Evolutionary conservation across 1,284 basidiomycete species (phyloP).

Genomic region (Ceratobasidium papillatum): DNA sequence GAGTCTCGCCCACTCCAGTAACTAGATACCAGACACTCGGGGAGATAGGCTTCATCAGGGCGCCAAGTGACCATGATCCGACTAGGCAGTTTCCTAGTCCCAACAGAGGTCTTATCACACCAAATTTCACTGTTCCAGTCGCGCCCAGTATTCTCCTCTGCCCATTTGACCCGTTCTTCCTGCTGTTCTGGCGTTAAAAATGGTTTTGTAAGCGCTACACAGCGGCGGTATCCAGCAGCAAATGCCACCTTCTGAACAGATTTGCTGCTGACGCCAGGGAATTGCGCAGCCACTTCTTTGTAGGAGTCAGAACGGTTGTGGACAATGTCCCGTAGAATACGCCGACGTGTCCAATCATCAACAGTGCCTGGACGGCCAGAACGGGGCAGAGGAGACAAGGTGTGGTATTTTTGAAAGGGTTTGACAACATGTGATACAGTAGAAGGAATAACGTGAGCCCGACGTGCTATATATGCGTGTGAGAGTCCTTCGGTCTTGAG

Average conservation of each 20-base stretch:
- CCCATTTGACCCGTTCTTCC: background rate
- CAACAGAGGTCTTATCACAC: conserved; percentile 5
- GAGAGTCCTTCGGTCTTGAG: background rate
- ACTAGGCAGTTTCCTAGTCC: background rate
- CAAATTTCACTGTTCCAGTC: conserved; percentile 6
- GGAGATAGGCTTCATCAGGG: conserved; percentile 12
- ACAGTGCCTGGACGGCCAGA: background rate
- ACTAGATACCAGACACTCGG: background rate
- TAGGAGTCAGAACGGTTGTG: background rate
- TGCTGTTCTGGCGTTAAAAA: background rate
- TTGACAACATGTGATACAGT: background rate
- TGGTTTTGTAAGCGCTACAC: background rate
- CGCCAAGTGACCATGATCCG: conserved; percentile 5
- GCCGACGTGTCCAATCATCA: background rate
- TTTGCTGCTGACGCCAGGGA: background rate
- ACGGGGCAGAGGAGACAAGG: background rate
- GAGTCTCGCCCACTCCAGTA: conserved; percentile 4
- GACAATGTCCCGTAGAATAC: background rate
- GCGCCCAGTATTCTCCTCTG: background rate
- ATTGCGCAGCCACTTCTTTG: background rate
- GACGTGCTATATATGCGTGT: background rate
- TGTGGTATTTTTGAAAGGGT: background rate
- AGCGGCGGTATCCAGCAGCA: background rate
- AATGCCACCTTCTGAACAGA: conserved; percentile 1
- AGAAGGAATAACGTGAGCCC: background rate